These are phyloP conservation scores for Quercus dentata DNA, from an alignment of 306 rosid species.

Conservation along the genomic window DNA sequence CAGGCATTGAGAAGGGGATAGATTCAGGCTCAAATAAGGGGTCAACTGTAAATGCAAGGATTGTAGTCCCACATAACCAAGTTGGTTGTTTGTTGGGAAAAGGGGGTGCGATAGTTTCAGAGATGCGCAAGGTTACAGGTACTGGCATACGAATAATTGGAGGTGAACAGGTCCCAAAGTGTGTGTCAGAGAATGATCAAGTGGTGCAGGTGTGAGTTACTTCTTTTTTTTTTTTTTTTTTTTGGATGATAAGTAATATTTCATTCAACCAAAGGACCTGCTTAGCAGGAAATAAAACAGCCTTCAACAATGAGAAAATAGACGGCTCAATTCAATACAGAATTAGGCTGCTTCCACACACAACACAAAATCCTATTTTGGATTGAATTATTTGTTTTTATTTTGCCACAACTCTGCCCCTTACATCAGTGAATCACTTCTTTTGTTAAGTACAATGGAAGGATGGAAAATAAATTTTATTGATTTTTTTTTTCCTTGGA, in stretches of 20 bases:
- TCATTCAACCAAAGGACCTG: constrained; percentile 13
- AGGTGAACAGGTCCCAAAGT: constrained; percentile 79
- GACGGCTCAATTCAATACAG: no score
- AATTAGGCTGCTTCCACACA: no score
- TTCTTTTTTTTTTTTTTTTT: background rate
- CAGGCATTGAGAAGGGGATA: constrained; percentile 65
- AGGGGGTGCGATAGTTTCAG: constrained; percentile 83
- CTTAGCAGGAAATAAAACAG: no score
- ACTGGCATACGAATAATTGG: constrained; percentile 68
- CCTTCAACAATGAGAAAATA: no score
- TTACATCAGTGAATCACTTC: background rate
- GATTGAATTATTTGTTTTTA: no score
- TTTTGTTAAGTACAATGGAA: constrained; percentile 1
- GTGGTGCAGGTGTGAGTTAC: constrained; percentile 68
- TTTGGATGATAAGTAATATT: constrained; percentile 1
- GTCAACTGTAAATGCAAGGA: constrained; percentile 57
- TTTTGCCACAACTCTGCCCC: no score
- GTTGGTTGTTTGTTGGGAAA: constrained; percentile 97
- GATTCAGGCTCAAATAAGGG: constrained; percentile 56
- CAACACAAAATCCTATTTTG: no score
- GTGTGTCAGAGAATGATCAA: constrained; percentile 67
- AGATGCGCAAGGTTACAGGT: constrained; percentile 82
- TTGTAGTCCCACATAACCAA: constrained; percentile 75
- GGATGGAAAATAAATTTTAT: background rate
- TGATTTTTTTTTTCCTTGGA: background rate